Base-by-base conservation (phyloP, 2,329 filamentous ascomycete genomes). In the Exophiala alcalophila region DNA sequence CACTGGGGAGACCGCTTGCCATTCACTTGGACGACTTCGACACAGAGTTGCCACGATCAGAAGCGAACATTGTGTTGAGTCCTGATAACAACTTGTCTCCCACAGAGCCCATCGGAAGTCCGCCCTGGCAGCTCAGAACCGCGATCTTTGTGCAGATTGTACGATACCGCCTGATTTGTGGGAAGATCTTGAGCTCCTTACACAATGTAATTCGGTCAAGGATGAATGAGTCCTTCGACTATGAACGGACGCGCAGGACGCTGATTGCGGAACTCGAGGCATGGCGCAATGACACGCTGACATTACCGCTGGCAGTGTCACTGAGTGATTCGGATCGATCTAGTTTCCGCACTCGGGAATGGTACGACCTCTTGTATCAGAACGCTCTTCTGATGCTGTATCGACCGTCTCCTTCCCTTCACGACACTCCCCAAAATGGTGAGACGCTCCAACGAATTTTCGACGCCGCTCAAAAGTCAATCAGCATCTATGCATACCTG, bases 311-410 rank as follows among this genome's bases (percentile, higher is more conserved):
- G 7, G 41, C 18, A 12, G 33, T 57, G 69, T 47, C 67, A 69
- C 40, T 53, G 65, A 25, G 62, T 63, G 6, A 62, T 20, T 34
- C 53, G 2, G 58, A 59, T 3, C 55, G 61, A 0, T 70, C 68
- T 0, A 69, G 67, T 35, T 70, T 68, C 15, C 56, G 63, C 0
- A 66, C 64, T 0, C 59, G 58, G 2, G 65, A 66, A 11, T 71
- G 69, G 69, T 71, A 69, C 48, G 61, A 65, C 1, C 50, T 71
- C 4, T 40, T 71, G 0, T 70, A 69, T 21, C 62, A 69, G 24
- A 71, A 71, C 27, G 67, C 61, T 0, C 60, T 68, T 9, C 49
- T 71, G 1, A 66, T 71, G 58, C 58, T 71, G 0, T 71, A 65
- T 34, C 59, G 69, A 0, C 69, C 69, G 0, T 68, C 64, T 3